phyloP scores from a whole-genome alignment of 2,329 filamentous ascomycete genomes.

The Madurella mycetomatis region DNA sequence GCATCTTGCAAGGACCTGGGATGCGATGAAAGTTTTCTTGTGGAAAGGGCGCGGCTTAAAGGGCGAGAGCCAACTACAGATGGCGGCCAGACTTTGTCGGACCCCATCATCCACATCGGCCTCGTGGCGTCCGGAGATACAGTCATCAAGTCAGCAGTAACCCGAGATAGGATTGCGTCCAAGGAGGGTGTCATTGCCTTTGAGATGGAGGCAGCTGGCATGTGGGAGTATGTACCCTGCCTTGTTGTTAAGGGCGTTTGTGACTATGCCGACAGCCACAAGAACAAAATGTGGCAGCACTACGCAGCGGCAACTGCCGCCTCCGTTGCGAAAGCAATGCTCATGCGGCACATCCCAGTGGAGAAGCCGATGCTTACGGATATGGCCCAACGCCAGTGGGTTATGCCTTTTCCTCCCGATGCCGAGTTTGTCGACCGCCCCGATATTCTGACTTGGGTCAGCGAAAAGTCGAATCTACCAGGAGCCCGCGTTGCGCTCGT shows the following conservation, averaged over 20 bases:
- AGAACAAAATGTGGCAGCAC: constrained; percentile 33
- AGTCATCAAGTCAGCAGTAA: constrained; percentile 34
- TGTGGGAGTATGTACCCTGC: constrained; percentile 32
- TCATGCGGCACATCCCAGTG: constrained; percentile 8
- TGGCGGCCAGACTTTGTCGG: not conserved
- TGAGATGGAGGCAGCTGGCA: constrained; percentile 36
- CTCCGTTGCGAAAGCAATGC: constrained; percentile 30
- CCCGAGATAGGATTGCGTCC: constrained; percentile 28
- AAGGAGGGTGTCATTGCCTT: constrained; percentile 31
- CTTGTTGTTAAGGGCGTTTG: constrained; percentile 36
- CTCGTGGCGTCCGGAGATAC: constrained; percentile 34
- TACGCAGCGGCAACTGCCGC: constrained; percentile 35
- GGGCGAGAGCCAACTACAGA: not conserved
- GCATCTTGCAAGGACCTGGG: constrained; percentile 22
- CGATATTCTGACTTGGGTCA: constrained; percentile 24
- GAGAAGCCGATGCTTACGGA: not conserved
- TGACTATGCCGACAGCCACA: constrained; percentile 39
- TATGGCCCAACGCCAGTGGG: not conserved
- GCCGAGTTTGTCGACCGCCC: constrained; percentile 28
- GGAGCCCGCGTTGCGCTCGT: constrained; percentile 28
- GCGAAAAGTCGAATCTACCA: constrained; percentile 15
- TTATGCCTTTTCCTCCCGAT: constrained; percentile 1
- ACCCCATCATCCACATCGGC: constrained; percentile 13
- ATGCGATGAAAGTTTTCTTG: constrained; percentile 10
- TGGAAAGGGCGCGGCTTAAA: constrained; percentile 14